Base-by-base conservation (phyloP, 805 yeast species). In the Yarrowia bubula region DNA sequence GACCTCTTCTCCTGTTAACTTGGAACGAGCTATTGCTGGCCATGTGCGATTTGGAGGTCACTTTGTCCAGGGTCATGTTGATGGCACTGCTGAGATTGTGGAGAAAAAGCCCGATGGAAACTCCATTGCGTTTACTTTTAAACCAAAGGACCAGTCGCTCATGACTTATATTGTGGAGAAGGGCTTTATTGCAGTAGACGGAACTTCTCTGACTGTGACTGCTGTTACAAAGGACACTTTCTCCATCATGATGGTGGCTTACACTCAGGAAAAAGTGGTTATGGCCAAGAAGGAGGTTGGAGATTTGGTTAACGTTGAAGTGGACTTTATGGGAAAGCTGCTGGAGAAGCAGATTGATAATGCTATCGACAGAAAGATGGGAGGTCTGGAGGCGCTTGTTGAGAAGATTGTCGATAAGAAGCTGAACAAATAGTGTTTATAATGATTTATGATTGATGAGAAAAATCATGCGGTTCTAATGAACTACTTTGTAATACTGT, bases 31-130 rank as follows among this genome's bases (percentile, higher is more conserved):
- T 0, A 91, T 95, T 37, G 80, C 86, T 1, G 85, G 86, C 13
- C 90, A 89, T 63, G 90, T 86, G 7, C 80, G 99, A 68, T 85
- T 92, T 71, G 99, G 99, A 28, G 99, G 99, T 0, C 99, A 95
- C 75, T 84, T 93, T 68, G 99, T 95, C 2, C 99, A 95, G 70
- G 99, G 99, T 6, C 99, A 95, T 77, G 91, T 95, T 33, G 99
- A 95, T 74, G 90, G 97, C 0, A 81, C 87, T 39, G 97, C 97
- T 1, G 75, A 74, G 39, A 87, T 93, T 43, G 80, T 82, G 1
- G 74, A 76, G 0, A 80, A 76, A 32, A 75, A 69, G 9, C 77
- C 83, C 1, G 98, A 92, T 72, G 81, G 86, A 1, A 90, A 91
- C 74, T 87, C 98, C 0, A 78, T 91, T 38, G 80, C 87, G 3